Base-by-base conservation (phyloP, 2,329 filamentous ascomycete genomes). In the Dothiorella sarmentorum region DNA sequence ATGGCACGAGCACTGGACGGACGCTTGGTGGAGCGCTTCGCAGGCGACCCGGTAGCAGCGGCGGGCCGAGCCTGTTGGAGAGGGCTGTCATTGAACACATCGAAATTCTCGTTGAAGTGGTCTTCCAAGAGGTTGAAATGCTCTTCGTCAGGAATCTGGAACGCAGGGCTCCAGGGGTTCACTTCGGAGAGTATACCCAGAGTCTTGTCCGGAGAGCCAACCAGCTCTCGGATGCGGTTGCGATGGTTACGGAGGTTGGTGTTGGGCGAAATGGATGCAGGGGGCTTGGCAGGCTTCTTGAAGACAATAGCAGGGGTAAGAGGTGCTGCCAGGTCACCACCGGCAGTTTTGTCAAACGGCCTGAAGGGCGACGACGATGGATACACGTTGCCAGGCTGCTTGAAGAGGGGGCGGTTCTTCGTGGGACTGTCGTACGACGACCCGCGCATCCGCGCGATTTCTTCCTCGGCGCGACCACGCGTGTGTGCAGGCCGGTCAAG, bases 371-470 rank as follows among this genome's bases (percentile, higher is more conserved):
- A 78, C 1, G 76, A 78, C 7, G 69, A 72, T 27, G 60, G 63
- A 17, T 27, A 58, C 18, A 13, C 11, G 22, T 44, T 35, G 24
- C 29, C 13, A 9, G 73, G 68, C 44, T 82, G 81, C 33, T 80
- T 78, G 61, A 80, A 76, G 58, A 77, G 78, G 11, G 82, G 80
- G 40, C 85, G 81, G 65, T 77, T 75, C 75, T 90, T 91, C 51
- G 85, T 89, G 4, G 94, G 94, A 68, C 92, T 97, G 68, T 96
- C 92, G 67, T 92, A 93, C 2, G 91, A 96, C 1, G 93, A 97
- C 62, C 89, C 90, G 64, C 94, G 88, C 56, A 97, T 87, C 38
- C 93, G 90, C 44, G 89, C 90, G 78, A 99, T 97, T 73, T 97
- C 94, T 67, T 95, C 92, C 73, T 97, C 94, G 15, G 94, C 94